Percentiles rank a stretch among this genome's conserved stretches.
These are phyloP conservation scores for Phytophthora sansomeana DNA, from an alignment of 352 stramenopile genomes.

Conservation along the genomic window DNA sequence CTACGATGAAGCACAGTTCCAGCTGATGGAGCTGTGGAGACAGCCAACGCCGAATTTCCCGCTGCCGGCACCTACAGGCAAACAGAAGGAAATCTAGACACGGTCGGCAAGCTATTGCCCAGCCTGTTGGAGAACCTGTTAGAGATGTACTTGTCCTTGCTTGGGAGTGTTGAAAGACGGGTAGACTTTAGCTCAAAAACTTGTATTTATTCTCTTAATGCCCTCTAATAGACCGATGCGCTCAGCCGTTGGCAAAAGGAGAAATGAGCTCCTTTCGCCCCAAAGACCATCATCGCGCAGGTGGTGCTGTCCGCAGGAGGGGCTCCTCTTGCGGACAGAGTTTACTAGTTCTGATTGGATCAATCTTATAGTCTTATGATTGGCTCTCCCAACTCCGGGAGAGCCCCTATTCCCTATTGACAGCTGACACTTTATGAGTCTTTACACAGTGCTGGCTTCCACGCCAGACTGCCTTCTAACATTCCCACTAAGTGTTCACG, in stretches of 20 bases:
- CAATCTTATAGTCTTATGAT: neutral
- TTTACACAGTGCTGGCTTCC: too few species aligned
- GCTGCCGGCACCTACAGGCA: too few species aligned
- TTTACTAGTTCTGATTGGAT: constrained; percentile 7
- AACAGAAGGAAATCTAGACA: too few species aligned
- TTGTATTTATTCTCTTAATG: neutral
- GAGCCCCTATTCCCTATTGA: neutral
- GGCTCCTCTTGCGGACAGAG: constrained; percentile 1
- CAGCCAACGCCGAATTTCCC: too few species aligned
- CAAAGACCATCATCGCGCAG: constrained; percentile 4
- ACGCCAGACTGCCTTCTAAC: neutral
- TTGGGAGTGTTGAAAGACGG: too few species aligned
- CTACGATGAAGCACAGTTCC: too few species aligned
- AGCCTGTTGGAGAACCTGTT: too few species aligned
- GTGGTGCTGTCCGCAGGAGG: neutral
- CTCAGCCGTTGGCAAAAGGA: constrained; percentile 17
- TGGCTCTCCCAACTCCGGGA: constrained; percentile 1
- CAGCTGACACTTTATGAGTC: neutral
- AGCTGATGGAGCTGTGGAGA: too few species aligned
- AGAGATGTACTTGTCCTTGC: too few species aligned
- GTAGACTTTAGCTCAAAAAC: too few species aligned
- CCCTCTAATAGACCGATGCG: constrained; percentile 13
- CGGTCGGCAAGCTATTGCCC: too few species aligned
- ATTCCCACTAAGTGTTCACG: constrained; percentile 5
- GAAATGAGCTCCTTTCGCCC: neutral